Evolutionary conservation across 75 land plant genomes (phyloP).

Genomic region (Selaginella tamariscina): DNA sequence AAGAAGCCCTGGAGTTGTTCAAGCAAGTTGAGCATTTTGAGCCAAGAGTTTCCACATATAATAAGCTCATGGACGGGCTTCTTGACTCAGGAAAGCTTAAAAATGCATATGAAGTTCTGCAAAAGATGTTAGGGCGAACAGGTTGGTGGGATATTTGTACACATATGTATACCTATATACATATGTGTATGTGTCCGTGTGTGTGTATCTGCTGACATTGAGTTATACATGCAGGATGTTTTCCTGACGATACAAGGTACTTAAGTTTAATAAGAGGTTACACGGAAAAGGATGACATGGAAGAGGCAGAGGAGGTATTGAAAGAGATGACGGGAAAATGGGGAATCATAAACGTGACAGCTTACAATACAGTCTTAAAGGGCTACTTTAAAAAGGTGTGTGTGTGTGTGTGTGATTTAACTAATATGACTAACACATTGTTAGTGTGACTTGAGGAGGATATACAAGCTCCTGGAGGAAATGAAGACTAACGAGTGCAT

Average conservation of each 20-base stretch:
- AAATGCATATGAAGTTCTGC: neutral
- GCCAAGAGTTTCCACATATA: neutral
- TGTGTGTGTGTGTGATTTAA: too few species aligned
- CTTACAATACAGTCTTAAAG: neutral
- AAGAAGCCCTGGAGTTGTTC: neutral
- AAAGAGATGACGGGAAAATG: neutral
- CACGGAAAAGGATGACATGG: neutral
- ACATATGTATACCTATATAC: too few species aligned
- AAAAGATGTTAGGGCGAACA: neutral
- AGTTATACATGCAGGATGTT: too few species aligned
- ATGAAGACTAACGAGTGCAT: neutral
- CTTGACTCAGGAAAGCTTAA: neutral
- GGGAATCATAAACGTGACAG: neutral
- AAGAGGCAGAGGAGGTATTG: neutral
- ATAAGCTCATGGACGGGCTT: neutral
- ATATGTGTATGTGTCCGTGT: too few species aligned
- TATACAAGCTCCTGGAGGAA: neutral
- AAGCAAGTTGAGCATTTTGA: neutral
- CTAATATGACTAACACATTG: too few species aligned
- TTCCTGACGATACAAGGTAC: neutral
- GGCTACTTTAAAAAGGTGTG: neutral
- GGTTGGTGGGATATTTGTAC: too few species aligned
- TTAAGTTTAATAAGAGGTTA: neutral
- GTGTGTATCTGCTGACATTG: too few species aligned
- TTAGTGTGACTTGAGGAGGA: neutral